These are phyloP conservation scores for Nakaseomyces glabratus DNA, from an alignment of 1,139 yeast genomes.

Conservation along the genomic window DNA sequence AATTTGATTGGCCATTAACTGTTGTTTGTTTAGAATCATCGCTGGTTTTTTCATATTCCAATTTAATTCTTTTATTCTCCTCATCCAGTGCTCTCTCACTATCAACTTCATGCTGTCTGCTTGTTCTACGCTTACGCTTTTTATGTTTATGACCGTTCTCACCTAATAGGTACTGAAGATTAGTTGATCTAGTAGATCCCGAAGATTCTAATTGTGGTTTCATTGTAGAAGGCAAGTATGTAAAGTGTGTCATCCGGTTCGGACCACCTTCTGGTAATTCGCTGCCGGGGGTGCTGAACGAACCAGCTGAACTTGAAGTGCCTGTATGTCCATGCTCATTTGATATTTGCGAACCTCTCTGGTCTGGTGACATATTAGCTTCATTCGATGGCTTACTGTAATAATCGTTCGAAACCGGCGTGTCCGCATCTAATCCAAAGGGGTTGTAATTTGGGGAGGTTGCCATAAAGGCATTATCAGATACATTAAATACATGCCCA, in stretches of 20 bases:
- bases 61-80: no score
- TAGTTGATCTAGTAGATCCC: slow-evolving; percentile 35
- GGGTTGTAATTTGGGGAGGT: slow-evolving; percentile 20
- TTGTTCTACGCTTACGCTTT: slow-evolving; percentile 13
- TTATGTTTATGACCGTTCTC: slow-evolving; percentile 3
- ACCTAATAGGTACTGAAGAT: slow-evolving; percentile 37
- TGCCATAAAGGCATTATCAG: slow-evolving; percentile 19
- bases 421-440: slow-evolving; percentile 19
- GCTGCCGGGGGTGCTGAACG: slow-evolving; percentile 32
- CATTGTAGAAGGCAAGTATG: slow-evolving; percentile 60
- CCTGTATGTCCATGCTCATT: slow-evolving; percentile 9
- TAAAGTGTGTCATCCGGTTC: slow-evolving; percentile 59
- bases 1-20: no score
- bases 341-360: neutral
- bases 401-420: slow-evolving; percentile 7
- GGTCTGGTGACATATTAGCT: slow-evolving; percentile 4
- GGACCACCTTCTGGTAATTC: slow-evolving; percentile 50
- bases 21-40: no score
- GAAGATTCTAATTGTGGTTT: slow-evolving; percentile 63
- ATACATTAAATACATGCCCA: slow-evolving; percentile 8
- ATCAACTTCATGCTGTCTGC: slow-evolving; percentile 4
- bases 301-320: slow-evolving; percentile 19
- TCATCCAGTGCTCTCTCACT: no score
- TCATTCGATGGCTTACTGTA: neutral
- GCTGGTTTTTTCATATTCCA: no score